phyloP scores from a whole-genome alignment of 306 rosid genomes.

The Lathyrus oleraceus region DNA sequence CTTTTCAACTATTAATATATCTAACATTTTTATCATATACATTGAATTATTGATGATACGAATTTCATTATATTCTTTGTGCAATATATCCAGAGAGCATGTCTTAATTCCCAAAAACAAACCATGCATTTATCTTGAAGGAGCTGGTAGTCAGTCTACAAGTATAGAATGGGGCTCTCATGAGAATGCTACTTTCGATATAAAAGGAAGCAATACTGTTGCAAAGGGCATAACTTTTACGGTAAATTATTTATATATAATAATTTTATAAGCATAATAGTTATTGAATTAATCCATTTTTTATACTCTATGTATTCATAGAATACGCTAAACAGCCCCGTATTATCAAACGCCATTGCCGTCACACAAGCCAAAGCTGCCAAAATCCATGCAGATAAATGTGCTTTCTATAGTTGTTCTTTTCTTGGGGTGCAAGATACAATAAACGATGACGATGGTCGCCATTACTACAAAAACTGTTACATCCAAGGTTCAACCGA shows the following conservation, averaged over 20 bases:
- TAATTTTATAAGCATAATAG: neutral
- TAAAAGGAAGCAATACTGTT: neutral
- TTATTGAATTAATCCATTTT: neutral
- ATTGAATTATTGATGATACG: neutral
- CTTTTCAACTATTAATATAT: neutral
- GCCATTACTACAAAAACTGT: conserved; percentile 46
- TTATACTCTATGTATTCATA: neutral
- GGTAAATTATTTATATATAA: neutral
- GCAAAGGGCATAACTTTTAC: conserved; percentile 34
- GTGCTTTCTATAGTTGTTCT: conserved; percentile 30
- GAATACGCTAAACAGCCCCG: conserved; percentile 44
- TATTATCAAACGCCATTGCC: neutral
- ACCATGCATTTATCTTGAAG: conserved; percentile 41
- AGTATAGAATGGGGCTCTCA: conserved; percentile 29
- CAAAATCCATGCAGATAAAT: conserved; percentile 39
- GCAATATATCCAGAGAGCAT: conserved; percentile 32
- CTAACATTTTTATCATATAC: neutral
- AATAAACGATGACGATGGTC: conserved; percentile 42
- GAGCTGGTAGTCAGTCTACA: conserved; percentile 20
- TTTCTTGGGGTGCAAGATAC: conserved; percentile 60
- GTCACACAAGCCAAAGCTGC: conserved; percentile 43
- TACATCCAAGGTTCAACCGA: conserved; percentile 54
- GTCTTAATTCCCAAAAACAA: neutral
- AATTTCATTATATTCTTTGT: neutral
- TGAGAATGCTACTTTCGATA: conserved; percentile 11